Base-by-base conservation (phyloP, 306 rosid species). In the Leucaena leucocephala region DNA sequence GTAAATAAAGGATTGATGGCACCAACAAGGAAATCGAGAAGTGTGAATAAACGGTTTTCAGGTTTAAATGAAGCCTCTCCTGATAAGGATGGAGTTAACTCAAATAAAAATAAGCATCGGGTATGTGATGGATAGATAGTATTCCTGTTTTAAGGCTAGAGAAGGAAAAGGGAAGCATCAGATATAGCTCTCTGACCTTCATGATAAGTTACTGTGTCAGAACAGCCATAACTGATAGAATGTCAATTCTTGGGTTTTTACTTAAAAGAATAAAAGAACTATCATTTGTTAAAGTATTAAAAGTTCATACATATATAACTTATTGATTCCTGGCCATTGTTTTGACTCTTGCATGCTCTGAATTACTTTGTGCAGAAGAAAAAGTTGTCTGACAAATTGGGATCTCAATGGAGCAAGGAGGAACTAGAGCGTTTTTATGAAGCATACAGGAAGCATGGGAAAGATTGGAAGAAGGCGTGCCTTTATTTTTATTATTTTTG, bases 381-480 rank as follows among this genome's bases (percentile, higher is more conserved):
- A 84, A 94, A 89, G 74, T 79, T 90, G 82, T 82, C 94, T 43
- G 94, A 92, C 78, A 90, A 89, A 83, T 79, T 92, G 81, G 98
- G 98, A 85, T 78, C 93, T 59, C 93, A 87, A 78, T 94, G 98
- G 98, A 91, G 84, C 85, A 87, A 87, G 84, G 93, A 81, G 82
- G 98, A 94, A 78, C 82, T 94, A 66, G 81, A 83, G 87, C 84
- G 74, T 9, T 94, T 94, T 86, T 94, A 94, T 84, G 97, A 92
- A 65, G 97, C 92, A 17, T 94, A 94, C 82, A 80, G 98, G 76
- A 92, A 87, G 78, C 82, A 86, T 21, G 98, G 97, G 54, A 88
- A 86, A 62, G 93, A 94, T 81, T 94, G 98, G 98, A 87, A 84
- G 91, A 94, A 86, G 93, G 98, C 88, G 66, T 65, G 78, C 27